Evolutionary conservation across 495 filamentous ascomycete species (phyloP).

Genomic region (Neurospora pannonica): DNA sequence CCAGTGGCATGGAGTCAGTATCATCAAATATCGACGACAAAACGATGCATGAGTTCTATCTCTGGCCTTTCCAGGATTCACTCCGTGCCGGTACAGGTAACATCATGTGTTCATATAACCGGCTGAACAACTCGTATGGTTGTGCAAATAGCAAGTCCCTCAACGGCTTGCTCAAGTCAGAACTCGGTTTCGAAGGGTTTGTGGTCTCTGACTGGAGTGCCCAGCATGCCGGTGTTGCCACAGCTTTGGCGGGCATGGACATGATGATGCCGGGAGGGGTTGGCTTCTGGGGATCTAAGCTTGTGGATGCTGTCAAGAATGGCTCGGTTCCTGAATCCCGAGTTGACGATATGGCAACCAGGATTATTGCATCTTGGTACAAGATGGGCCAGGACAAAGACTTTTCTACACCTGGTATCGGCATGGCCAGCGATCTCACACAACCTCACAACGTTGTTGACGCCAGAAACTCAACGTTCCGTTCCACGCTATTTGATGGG

Average conservation of each 20-base stretch:
- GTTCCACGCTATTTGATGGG: constrained; percentile 32
- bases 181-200: constrained; percentile 53
- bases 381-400: constrained; percentile 43
- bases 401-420: constrained; percentile 37
- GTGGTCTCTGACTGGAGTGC: constrained; percentile 59
- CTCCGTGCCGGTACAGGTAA: constrained; percentile 50
- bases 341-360: constrained; percentile 45
- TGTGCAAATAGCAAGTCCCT: constrained; percentile 54
- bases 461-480: constrained; percentile 32
- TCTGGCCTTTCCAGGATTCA: constrained; percentile 63
- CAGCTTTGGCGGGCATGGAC: constrained; percentile 49
- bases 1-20: constrained; percentile 34
- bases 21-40: constrained; percentile 58
- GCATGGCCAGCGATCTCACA: constrained; percentile 42
- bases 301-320: constrained; percentile 36
- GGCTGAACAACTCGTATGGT: constrained; percentile 55
- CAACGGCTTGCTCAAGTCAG: constrained; percentile 54
- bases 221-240: constrained; percentile 45
- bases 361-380: constrained; percentile 52
- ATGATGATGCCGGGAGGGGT: constrained; percentile 51
- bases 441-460: constrained; percentile 43
- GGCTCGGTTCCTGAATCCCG: constrained; percentile 39
- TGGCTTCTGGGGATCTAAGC: constrained; percentile 26
- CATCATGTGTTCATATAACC: constrained; percentile 65
- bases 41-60: constrained; percentile 62